A percentile compares a stretch with the other conserved stretches of the same genome.
Conservation (phyloP, 2,329 filamentous ascomycete genomes). For the Ophiostoma novo-ulmi region DNA sequence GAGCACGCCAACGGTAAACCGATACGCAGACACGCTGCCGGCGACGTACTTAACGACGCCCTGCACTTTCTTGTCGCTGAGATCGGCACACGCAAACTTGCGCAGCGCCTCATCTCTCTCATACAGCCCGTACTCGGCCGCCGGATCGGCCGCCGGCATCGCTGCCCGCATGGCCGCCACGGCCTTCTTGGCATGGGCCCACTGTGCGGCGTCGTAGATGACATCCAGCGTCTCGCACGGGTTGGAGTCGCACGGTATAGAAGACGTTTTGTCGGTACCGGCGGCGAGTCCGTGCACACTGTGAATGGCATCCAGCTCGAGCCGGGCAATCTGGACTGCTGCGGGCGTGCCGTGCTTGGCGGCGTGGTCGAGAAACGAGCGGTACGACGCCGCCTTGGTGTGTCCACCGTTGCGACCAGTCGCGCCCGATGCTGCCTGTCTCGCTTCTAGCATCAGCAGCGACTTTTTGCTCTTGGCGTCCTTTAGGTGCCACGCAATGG, state of each 20-base stretch:
- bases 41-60: slow-evolving; percentile 41
- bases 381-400: slow-evolving; percentile 43
- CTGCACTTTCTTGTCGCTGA: slow-evolving; percentile 30
- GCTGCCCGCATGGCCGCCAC: slow-evolving; percentile 43
- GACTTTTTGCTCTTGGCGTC: neutral
- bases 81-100: slow-evolving; percentile 37
- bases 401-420: slow-evolving; percentile 55
- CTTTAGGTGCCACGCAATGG: slow-evolving; percentile 51
- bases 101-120: slow-evolving; percentile 39
- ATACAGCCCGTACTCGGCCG: slow-evolving; percentile 43
- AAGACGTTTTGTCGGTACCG: slow-evolving; percentile 37
- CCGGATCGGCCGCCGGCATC: slow-evolving; percentile 39
- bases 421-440: slow-evolving; percentile 61
- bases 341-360: slow-evolving; percentile 42
- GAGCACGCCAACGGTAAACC: slow-evolving; percentile 40
- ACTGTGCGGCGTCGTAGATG: slow-evolving; percentile 47
- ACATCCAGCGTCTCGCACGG: slow-evolving; percentile 53
- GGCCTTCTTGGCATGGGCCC: slow-evolving; percentile 36
- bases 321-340: slow-evolving; percentile 47
- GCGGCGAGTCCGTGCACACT: slow-evolving; percentile 51
- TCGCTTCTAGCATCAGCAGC: slow-evolving; percentile 60
- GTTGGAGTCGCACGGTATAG: slow-evolving; percentile 46
- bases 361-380: slow-evolving; percentile 46
- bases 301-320: slow-evolving; percentile 50
- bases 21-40: slow-evolving; percentile 40